Percentiles rank a stretch among this genome's conserved stretches.
These are phyloP conservation scores for Pythium sp. DNA, from an alignment of 352 stramenopile species.

Conservation along the genomic window DNA sequence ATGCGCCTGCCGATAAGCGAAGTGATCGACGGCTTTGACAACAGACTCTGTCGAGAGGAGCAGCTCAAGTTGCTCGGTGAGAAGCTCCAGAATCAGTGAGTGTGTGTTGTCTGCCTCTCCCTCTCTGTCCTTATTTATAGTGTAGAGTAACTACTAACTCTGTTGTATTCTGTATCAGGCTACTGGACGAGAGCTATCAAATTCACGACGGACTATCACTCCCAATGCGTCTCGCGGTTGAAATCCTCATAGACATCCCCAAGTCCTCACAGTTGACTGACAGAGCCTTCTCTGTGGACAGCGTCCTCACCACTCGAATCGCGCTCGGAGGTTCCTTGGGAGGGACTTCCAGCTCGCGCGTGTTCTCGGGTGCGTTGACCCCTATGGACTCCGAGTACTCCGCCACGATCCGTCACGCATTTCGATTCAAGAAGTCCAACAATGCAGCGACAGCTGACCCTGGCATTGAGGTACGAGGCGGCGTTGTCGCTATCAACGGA, in stretches of 20 bases:
- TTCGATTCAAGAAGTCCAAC: neutral
- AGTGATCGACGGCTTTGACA: conserved; percentile 9
- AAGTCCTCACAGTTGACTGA: neutral
- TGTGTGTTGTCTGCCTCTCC: neutral
- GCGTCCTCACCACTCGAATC: neutral
- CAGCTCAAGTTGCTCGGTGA: conserved; percentile 11
- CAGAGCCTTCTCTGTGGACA: neutral
- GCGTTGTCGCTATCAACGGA: conserved; percentile 12
- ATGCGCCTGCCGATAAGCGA: conserved; percentile 14
- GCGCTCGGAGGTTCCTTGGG: neutral
- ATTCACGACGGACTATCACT: neutral
- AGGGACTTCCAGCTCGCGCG: conserved; percentile 1
- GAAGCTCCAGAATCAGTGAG: conserved; percentile 12
- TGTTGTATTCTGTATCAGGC: neutral
- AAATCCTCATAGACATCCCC: conserved; percentile 1
- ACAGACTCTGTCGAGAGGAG: neutral
- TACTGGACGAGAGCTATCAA: neutral
- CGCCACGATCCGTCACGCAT: neutral
- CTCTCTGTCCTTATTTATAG: neutral
- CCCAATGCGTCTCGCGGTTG: conserved; percentile 16
- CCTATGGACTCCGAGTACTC: neutral
- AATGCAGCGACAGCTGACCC: neutral
- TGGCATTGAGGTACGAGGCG: neutral
- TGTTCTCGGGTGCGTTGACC: conserved; percentile 1
- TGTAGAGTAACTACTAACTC: neutral